Conservation (phyloP, 2,329 filamentous ascomycete genomes). For the Talaromyces sp. region DNA sequence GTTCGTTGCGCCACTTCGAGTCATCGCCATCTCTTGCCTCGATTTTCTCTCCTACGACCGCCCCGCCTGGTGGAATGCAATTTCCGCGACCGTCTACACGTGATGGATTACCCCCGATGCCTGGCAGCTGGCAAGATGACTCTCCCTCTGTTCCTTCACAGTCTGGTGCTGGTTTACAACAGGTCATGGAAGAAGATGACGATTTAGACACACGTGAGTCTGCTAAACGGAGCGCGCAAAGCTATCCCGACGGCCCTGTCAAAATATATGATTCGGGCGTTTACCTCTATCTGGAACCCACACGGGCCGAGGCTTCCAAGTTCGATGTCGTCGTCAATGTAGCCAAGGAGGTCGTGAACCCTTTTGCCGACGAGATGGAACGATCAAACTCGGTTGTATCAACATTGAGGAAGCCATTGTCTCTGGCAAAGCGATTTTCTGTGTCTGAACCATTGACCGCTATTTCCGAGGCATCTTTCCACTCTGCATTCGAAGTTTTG, state of each 20-base stretch:
- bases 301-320: constrained; percentile 52
- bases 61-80: constrained; percentile 49
- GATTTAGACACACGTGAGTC: constrained; percentile 49
- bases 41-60: constrained; percentile 48
- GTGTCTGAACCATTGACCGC: constrained; percentile 41
- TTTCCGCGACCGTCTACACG: constrained; percentile 38
- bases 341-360: constrained; percentile 61
- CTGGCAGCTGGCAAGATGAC: constrained; percentile 26
- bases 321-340: constrained; percentile 64
- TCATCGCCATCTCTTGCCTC: constrained; percentile 57
- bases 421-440: constrained; percentile 27
- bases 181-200: constrained; percentile 48
- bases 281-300: constrained; percentile 61
- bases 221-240: constrained; percentile 57
- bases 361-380: constrained; percentile 39
- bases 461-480: constrained; percentile 43
- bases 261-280: constrained; percentile 60
- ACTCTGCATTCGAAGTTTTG: constrained; percentile 45
- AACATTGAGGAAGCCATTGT: constrained; percentile 41
- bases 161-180: constrained; percentile 19
- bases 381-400: constrained; percentile 38
- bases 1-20: constrained; percentile 57
- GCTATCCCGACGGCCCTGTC: constrained; percentile 61
- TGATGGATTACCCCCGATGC: constrained; percentile 24
- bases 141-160: constrained; percentile 20